These are phyloP conservation scores for Sporobolomyces roseus DNA, from an alignment of 768 basidiomycete species.

Conservation along the genomic window DNA sequence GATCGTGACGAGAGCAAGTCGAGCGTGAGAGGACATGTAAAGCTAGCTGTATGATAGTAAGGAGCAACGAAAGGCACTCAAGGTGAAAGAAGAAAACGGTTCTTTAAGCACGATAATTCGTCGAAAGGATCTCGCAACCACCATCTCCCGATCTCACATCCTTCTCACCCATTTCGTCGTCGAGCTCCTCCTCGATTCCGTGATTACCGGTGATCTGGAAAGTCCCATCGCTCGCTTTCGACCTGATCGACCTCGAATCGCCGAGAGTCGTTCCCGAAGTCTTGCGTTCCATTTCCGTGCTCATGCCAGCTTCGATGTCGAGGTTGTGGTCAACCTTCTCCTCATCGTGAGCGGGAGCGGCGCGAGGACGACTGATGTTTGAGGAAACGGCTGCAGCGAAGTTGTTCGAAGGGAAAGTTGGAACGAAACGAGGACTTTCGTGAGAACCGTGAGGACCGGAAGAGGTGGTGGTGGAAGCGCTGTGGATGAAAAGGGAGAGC, in stretches of 20 bases:
- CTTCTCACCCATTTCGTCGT: not conserved
- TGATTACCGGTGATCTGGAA: not conserved
- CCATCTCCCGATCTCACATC: no score
- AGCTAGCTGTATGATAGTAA: no score
- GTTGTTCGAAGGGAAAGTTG: conserved; percentile 1
- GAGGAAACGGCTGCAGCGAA: not conserved
- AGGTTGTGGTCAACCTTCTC: not conserved
- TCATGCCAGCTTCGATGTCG: not conserved
- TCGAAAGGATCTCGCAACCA: no score
- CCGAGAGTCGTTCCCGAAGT: not conserved
- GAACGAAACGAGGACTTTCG: not conserved
- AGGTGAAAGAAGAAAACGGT: no score
- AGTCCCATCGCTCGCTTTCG: not conserved
- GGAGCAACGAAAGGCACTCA: no score
- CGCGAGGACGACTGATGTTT: not conserved
- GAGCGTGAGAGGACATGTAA: no score
- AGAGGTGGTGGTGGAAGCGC: not conserved
- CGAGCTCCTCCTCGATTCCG: not conserved
- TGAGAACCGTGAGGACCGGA: not conserved
- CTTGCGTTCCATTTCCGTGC: conserved; percentile 5
- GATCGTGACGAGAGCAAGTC: no score
- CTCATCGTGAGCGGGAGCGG: not conserved
- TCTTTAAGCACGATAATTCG: no score
- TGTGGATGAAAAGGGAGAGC: not conserved
- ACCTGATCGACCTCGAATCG: not conserved